Evolutionary conservation across 2,329 filamentous ascomycete genomes (phyloP).

Genomic region (Calonectria hongkongensis): DNA sequence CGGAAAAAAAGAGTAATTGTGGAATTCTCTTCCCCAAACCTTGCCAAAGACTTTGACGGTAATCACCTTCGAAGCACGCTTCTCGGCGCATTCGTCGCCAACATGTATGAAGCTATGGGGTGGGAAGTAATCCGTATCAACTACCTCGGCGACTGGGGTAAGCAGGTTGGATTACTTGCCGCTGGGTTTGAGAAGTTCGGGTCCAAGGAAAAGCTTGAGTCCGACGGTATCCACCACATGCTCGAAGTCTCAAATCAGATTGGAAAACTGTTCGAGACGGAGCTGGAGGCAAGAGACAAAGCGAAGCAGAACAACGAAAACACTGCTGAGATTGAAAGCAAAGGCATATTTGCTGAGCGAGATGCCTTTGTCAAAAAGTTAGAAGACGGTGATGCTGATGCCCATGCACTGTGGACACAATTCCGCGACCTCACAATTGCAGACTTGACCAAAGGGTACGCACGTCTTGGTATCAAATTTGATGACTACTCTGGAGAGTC

Average conservation of each 20-base stretch:
- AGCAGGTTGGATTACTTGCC: conserved; percentile 77
- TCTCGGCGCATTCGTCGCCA: conserved; percentile 81
- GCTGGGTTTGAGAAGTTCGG: conserved; percentile 80
- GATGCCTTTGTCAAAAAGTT: conserved; percentile 75
- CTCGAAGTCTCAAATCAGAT: conserved; percentile 81
- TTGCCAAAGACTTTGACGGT: conserved; percentile 85
- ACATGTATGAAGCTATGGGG: conserved; percentile 78
- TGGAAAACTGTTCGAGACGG: conserved; percentile 75
- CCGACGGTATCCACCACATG: conserved; percentile 79
- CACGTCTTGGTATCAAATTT: conserved; percentile 72
- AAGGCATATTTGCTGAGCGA: conserved; percentile 65
- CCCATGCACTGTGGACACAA: conserved; percentile 70
- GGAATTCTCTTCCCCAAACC: conserved; percentile 85
- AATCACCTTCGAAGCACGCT: conserved; percentile 86
- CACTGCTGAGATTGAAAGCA: conserved; percentile 45
- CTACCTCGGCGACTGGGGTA: conserved; percentile 84
- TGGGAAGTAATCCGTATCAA: conserved; percentile 82
- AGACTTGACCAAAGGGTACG: conserved; percentile 71
- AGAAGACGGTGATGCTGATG: conserved; percentile 72
- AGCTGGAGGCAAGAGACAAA: conserved; percentile 75
- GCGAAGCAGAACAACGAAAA: conserved; percentile 65
- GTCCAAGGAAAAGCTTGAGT: conserved; percentile 75
- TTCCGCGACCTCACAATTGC: conserved; percentile 72
- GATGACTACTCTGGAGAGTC: conserved; percentile 81
- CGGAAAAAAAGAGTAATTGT: conserved; percentile 70